Conservation (phyloP, 2,329 filamentous ascomycete species). For the Paecilomyces fulvus region DNA sequence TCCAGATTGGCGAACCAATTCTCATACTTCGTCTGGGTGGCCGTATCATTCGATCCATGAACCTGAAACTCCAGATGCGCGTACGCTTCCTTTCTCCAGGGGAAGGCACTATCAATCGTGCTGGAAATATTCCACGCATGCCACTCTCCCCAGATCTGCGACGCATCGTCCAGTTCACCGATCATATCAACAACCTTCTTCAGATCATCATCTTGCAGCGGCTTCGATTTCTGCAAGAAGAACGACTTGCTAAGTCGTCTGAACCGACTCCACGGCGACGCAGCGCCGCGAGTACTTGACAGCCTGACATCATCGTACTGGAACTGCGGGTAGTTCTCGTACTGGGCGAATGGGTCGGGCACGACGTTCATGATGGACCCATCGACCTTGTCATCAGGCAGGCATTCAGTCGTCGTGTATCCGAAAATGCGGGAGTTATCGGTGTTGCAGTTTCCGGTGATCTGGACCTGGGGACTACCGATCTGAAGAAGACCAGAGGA, state of each 20-base stretch:
- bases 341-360: not conserved
- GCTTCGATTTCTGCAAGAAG: constrained; percentile 8
- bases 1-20: constrained; percentile 9
- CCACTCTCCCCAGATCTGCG: constrained; percentile 8
- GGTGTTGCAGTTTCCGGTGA: constrained; percentile 6
- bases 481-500: constrained; percentile 7
- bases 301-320: constrained; percentile 2
- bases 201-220: constrained; percentile 3
- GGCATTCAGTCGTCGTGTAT: constrained; percentile 5
- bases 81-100: constrained; percentile 8
- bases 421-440: constrained; percentile 8
- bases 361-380: constrained; percentile 1
- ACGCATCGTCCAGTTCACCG: constrained; percentile 2
- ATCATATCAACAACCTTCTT: constrained; percentile 6
- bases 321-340: constrained; percentile 1
- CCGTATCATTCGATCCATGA: constrained; percentile 5
- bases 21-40: constrained; percentile 3
- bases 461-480: constrained; percentile 2
- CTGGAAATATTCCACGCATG: constrained; percentile 8
- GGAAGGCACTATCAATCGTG: constrained; percentile 5
- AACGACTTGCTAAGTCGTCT: constrained; percentile 8
- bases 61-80: not conserved
- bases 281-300: not conserved
- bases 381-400: constrained; percentile 6
- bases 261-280: constrained; percentile 6